These are phyloP conservation scores for Mycena vitilis DNA, from an alignment of 768 basidiomycete species.

Conservation along the genomic window DNA sequence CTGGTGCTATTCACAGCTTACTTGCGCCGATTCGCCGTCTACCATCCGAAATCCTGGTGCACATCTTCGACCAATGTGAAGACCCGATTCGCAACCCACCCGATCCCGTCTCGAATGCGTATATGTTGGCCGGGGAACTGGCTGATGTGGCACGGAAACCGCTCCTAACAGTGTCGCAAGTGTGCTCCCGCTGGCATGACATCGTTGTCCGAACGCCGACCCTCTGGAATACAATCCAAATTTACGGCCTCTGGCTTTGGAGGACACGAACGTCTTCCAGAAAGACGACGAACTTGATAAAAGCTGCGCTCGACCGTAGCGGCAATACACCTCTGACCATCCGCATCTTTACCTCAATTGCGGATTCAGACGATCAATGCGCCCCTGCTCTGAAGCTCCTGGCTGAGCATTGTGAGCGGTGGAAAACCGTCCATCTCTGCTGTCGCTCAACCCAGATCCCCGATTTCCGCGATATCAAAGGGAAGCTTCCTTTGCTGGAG, in stretches of 20 bases:
- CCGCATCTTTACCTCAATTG: no score
- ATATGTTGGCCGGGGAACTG: background rate
- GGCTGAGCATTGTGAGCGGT: background rate
- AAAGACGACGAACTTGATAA: background rate
- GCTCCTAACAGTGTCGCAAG: conserved; percentile 2
- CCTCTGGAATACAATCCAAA: conserved; percentile 1
- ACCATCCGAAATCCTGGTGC: conserved; percentile 10
- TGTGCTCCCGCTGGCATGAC: background rate
- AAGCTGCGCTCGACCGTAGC: background rate
- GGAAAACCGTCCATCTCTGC: background rate
- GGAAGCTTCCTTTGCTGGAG: background rate
- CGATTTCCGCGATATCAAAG: background rate
- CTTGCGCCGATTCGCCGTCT: conserved; percentile 5
- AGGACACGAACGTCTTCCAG: background rate
- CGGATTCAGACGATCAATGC: background rate
- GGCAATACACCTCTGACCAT: background rate
- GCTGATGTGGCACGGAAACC: background rate
- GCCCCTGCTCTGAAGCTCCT: background rate
- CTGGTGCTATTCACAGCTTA: background rate
- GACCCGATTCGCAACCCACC: no score
- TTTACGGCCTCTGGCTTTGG: background rate
- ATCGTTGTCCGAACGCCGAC: background rate
- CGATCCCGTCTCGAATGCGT: background rate
- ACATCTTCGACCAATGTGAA: background rate
- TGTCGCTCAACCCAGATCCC: background rate